Evolutionary conservation across 352 stramenopile genomes (phyloP).

Genomic region (Phytopythium boreale): DNA sequence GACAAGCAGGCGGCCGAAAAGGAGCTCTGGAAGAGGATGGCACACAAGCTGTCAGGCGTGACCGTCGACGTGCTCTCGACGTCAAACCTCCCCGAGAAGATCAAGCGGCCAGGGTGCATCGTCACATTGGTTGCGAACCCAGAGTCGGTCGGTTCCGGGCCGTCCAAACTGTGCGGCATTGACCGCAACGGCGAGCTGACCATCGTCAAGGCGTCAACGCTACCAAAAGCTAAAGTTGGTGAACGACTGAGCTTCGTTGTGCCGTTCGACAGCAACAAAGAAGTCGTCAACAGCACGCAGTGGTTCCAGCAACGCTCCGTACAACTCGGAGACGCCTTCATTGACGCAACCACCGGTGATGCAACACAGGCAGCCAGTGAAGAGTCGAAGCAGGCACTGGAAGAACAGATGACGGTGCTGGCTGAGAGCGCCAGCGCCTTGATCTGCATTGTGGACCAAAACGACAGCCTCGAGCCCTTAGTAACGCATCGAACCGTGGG

Average conservation of each 20-base stretch:
- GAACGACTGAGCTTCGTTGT: constrained; percentile 15
- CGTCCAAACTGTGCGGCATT: constrained; percentile 7
- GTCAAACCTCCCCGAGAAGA: constrained; percentile 33
- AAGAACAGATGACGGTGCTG: constrained; percentile 25
- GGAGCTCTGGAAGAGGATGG: constrained; percentile 27
- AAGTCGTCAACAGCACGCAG: constrained; percentile 13
- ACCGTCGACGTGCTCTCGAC: constrained; percentile 44
- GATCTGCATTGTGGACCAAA: constrained; percentile 44
- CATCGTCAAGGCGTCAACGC: constrained; percentile 9
- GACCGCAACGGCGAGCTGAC: constrained; percentile 26
- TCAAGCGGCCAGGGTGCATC: constrained; percentile 27
- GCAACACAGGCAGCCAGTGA: not conserved
- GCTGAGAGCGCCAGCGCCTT: constrained; percentile 38
- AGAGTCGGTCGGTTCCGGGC: constrained; percentile 1
- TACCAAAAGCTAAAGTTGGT: constrained; percentile 13
- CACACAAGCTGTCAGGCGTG: constrained; percentile 40
- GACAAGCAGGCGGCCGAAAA: constrained; percentile 11
- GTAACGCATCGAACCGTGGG: constrained; percentile 22
- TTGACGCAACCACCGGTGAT: not conserved
- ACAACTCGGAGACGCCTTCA: constrained; percentile 17
- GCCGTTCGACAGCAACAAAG: constrained; percentile 8
- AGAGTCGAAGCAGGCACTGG: constrained; percentile 9
- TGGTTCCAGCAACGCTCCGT: constrained; percentile 27
- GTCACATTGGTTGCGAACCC: constrained; percentile 50
- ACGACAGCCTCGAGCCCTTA: not conserved